Base-by-base conservation (phyloP, 176 grass and related monocot species). In the Oryza meridionalis region DNA sequence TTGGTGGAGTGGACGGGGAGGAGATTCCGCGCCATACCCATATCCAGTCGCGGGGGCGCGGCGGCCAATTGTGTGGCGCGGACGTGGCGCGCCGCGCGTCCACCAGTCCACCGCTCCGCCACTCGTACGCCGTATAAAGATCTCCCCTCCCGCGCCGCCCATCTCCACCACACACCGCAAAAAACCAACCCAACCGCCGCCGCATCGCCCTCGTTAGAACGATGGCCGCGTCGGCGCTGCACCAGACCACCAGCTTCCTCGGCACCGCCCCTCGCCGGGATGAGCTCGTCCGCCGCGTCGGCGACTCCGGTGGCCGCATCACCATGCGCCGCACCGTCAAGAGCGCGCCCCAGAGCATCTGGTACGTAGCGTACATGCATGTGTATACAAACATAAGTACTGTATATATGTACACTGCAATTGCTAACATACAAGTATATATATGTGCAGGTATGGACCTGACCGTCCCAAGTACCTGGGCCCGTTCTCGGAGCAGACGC, bases 401-500 rank as follows among this genome's bases (percentile, higher is more conserved):
- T 31, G 29, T 31, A 31, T 31, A 31, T 31, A 31, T 31, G 29
- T 31, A 31, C 29, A 31, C 29, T 31, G 29, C 29, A 31, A 31
- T 31, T 31, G 29, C 29, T 31, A 31, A 31, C 29, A 31, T 31
- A 31, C 29, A 31, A 31, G 29, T 31, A 31, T 31, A 31, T 31
- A 31, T 55, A 2, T 58, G 17, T 62, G 4, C 11, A 92, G 91
- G 91, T 92, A 93, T 67, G 91, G 91, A 13, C 91, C 91, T 2
- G 91, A 93, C 81, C 71, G 91, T 1, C 91, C 91, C 85, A 94
- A 94, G 88, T 97, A 94, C 86, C 87, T 97, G 3, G 95, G 95
- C 62, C 95, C 95, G 3, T 94, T 97, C 92, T 97, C 95, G 0
- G 95, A 91, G 33, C 90, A 97, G 84, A 94, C 95, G 1, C 95